These are phyloP conservation scores for Suhomyces coccinellae DNA, from an alignment of 1,139 yeast species.

Conservation along the genomic window DNA sequence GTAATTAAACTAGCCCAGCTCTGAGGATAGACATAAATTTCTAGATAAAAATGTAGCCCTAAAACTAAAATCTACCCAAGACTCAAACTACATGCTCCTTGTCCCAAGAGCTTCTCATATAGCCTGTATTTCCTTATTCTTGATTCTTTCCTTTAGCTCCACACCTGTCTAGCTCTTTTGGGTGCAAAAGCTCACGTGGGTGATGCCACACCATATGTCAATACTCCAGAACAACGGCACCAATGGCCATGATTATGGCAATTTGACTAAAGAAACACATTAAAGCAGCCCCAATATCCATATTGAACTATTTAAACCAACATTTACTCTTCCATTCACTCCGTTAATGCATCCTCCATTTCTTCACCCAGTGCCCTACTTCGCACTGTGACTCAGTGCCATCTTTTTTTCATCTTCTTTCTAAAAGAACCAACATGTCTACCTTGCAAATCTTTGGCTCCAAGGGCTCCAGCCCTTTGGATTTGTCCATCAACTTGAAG, in stretches of 20 bases:
- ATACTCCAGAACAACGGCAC: not conserved
- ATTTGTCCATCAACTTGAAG: constrained; percentile 60
- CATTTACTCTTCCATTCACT: not conserved
- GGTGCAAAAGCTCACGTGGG: constrained; percentile 3
- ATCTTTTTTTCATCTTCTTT: not conserved
- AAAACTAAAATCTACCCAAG: too few relatives aligned
- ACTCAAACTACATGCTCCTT: too few relatives aligned
- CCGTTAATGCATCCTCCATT: not conserved
- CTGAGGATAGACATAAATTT: too few relatives aligned
- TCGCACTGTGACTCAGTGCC: constrained; percentile 3
- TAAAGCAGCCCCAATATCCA: not conserved
- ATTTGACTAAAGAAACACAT: not conserved
- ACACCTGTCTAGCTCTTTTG: not conserved
- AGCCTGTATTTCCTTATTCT: not conserved
- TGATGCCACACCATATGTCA: not conserved
- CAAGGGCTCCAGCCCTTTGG: constrained; percentile 22
- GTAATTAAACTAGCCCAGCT: too few relatives aligned
- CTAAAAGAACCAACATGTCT: not conserved
- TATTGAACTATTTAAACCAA: not conserved
- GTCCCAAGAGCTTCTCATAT: too few relatives aligned
- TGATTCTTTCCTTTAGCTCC: not conserved
- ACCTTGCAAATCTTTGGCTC: constrained; percentile 15
- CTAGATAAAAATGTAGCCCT: too few relatives aligned
- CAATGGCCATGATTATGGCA: too few relatives aligned
- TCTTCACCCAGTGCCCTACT: not conserved